These are phyloP conservation scores for Mentha longifolia DNA, from an alignment of 257 asterid species.

Conservation along the genomic window DNA sequence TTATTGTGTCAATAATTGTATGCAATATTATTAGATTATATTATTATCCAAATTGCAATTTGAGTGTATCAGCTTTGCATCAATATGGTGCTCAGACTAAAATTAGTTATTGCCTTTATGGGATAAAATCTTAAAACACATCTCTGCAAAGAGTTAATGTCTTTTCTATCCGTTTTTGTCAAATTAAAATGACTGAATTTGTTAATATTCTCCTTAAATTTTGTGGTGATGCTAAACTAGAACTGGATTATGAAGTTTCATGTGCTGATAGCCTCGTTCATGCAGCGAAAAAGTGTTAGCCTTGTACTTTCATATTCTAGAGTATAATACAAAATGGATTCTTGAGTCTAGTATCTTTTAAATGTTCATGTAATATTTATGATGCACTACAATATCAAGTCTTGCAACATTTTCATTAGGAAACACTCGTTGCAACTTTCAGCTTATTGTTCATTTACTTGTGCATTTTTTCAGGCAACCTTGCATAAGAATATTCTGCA, in stretches of 20 bases:
- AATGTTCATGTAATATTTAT: not conserved
- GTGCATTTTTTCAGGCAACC: conserved; percentile 70
- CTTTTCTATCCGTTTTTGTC: conserved; percentile 5
- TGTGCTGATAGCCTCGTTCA: not conserved
- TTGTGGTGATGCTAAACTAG: conserved; percentile 12
- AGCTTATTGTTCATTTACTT: conserved; percentile 24
- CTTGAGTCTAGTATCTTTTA: no score
- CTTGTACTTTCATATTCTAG: conserved; percentile 3
- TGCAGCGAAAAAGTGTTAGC: not conserved
- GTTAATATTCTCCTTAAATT: not conserved
- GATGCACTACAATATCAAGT: not conserved
- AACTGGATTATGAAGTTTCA: conserved; percentile 16
- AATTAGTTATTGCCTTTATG: not conserved
- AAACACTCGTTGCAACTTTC: conserved; percentile 24
- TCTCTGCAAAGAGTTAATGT: not conserved
- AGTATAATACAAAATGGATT: conserved; percentile 1
- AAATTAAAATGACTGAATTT: not conserved
- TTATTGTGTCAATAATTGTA: not conserved
- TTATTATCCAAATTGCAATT: not conserved
- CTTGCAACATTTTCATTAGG: not conserved
- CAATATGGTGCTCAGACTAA: not conserved
- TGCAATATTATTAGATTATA: not conserved
- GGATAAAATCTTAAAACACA: not conserved
- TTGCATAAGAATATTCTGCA: conserved; percentile 70
- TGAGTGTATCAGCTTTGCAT: not conserved